Conservation (phyloP, 306 rosid genomes). For the Potentilla sterilis region DNA sequence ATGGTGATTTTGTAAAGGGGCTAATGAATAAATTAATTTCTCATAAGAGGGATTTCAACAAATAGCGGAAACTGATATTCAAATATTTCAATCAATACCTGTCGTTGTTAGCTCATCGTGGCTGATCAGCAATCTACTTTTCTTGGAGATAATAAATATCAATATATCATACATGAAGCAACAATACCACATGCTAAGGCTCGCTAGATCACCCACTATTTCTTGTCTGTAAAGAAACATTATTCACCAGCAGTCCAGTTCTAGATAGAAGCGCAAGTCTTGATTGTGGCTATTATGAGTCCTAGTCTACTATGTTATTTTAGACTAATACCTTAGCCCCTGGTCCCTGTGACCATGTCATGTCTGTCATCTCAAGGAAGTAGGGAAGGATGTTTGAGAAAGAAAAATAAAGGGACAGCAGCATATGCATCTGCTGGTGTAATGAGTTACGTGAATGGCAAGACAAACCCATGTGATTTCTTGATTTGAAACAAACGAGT, state of each 20-base stretch:
- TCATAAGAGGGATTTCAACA: neutral
- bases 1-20: neutral
- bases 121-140: neutral
- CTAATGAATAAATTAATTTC: no score
- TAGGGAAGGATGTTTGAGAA: neutral
- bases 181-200: neutral
- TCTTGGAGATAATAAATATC: neutral
- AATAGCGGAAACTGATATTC: neutral
- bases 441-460: neutral
- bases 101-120: neutral
- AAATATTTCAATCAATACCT: neutral
- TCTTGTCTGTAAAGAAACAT: neutral
- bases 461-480: slow-evolving; percentile 4
- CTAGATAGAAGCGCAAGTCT: neutral
- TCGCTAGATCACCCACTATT: neutral
- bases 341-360: neutral
- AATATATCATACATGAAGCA: neutral
- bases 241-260: neutral
- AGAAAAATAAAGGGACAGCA: neutral
- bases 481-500: neutral
- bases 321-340: neutral
- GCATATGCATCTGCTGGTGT: neutral
- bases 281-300: neutral
- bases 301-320: neutral
- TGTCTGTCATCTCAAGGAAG: neutral